A percentile compares a stretch with the other conserved stretches of the same genome.
These are phyloP conservation scores for Suillus sp. DNA, from an alignment of 768 basidiomycete genomes.

Conservation along the genomic window DNA sequence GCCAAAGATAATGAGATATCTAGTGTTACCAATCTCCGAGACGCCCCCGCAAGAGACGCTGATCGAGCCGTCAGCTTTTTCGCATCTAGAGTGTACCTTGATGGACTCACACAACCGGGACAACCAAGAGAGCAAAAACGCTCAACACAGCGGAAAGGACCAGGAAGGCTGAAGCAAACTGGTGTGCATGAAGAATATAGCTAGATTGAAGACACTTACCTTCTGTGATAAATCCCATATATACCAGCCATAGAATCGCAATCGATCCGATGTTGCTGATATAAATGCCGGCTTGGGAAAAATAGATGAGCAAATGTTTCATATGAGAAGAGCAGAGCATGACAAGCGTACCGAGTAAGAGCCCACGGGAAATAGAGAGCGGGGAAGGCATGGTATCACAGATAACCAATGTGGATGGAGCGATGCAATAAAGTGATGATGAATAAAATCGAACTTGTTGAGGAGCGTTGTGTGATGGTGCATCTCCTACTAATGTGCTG, in stretches of 20 bases:
- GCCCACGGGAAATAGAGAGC: conserved; percentile 22
- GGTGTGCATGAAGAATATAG: neutral
- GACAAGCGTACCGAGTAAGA: conserved; percentile 24
- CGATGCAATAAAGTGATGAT: conserved; percentile 14
- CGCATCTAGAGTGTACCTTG: too few relatives aligned
- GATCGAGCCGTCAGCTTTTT: neutral
- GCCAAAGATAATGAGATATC: conserved; percentile 26
- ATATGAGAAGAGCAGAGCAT: neutral
- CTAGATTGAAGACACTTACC: conserved; percentile 17
- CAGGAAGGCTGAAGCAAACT: conserved; percentile 22
- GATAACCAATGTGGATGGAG: conserved; percentile 17
- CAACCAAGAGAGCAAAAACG: conserved; percentile 14
- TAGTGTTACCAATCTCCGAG: conserved; percentile 24
- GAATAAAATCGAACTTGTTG: conserved; percentile 6
- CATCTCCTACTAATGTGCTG: neutral
- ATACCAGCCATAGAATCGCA: conserved; percentile 19
- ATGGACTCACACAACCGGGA: conserved; percentile 23
- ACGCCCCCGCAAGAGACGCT: conserved; percentile 18
- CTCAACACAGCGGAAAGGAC: conserved; percentile 17
- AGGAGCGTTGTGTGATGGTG: conserved; percentile 1
- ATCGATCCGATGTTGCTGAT: conserved; percentile 16
- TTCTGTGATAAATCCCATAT: conserved; percentile 24
- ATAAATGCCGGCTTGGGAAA: conserved; percentile 20
- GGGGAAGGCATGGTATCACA: conserved; percentile 30
- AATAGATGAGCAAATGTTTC: conserved; percentile 3